A percentile compares a stretch with the other conserved stretches of the same genome.
These are phyloP conservation scores for Hysterium pulicare DNA, from an alignment of 2,329 filamentous ascomycete genomes.

Conservation along the genomic window DNA sequence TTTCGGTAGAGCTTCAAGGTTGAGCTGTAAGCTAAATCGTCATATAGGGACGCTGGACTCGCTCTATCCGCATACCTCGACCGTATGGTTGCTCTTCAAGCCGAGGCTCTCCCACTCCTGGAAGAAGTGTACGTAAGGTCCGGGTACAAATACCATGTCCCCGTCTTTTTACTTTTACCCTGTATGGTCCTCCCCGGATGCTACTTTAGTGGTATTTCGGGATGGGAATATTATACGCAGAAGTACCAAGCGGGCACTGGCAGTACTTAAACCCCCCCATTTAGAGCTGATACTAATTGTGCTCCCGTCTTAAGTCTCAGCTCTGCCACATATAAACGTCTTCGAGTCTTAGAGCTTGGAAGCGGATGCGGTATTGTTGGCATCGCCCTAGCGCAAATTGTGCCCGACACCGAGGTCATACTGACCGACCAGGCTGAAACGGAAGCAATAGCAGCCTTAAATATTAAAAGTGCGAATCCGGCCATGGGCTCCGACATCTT, in stretches of 20 bases:
- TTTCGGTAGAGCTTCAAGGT: neutral
- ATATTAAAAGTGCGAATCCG: slow-evolving; percentile 47
- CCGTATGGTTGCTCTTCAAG: slow-evolving; percentile 32
- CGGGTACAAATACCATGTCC: no score
- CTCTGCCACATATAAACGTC: slow-evolving; percentile 37
- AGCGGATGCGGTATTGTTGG: slow-evolving; percentile 66
- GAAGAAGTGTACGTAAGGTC: no score
- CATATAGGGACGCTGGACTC: slow-evolving; percentile 55
- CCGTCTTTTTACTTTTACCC: neutral
- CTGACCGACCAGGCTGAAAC: slow-evolving; percentile 67
- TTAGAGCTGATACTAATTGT: neutral
- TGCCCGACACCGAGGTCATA: slow-evolving; percentile 51
- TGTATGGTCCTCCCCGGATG: neutral
- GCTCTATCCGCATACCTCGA: slow-evolving; percentile 54
- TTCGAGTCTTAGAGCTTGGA: slow-evolving; percentile 62
- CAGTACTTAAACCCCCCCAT: neutral
- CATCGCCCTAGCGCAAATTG: slow-evolving; percentile 57
- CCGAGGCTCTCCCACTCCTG: slow-evolving; percentile 30
- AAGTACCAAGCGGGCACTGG: slow-evolving; percentile 1
- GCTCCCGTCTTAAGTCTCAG: neutral
- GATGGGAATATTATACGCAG: neutral
- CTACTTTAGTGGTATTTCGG: neutral
- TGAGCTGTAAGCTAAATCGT: neutral
- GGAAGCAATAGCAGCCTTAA: slow-evolving; percentile 56
- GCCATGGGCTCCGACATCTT: slow-evolving; percentile 42